Percentiles rank a stretch among this genome's conserved stretches.
phyloP scores from a whole-genome alignment of 768 basidiomycete genomes.

The Auricularia auricula-judae region DNA sequence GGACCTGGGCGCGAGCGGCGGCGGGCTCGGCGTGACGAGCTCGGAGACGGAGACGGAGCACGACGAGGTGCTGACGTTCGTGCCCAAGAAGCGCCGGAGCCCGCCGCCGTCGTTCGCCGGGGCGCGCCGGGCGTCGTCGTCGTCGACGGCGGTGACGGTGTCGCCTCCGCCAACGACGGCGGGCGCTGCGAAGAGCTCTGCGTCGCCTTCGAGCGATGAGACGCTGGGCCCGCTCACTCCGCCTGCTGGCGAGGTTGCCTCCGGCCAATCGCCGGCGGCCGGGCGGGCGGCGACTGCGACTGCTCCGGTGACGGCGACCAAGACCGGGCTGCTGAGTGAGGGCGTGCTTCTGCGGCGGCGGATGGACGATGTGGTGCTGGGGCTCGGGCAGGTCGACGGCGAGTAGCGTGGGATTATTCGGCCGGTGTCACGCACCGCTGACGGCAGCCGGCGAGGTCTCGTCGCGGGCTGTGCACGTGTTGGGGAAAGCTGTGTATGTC shows the following conservation, averaged over 20 bases:
- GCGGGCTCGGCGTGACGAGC: slow-evolving; percentile 29
- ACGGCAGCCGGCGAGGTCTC: background rate
- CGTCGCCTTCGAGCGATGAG: background rate
- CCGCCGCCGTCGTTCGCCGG: slow-evolving; percentile 10
- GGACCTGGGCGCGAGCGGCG: slow-evolving; percentile 17
- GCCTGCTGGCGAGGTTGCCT: background rate
- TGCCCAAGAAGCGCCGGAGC: slow-evolving; percentile 39
- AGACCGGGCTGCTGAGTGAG: slow-evolving; percentile 67
- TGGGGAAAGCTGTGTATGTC: background rate
- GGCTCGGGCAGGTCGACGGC: slow-evolving; percentile 16
- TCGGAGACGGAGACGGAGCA: slow-evolving; percentile 56
- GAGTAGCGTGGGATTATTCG: background rate
- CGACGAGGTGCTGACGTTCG: slow-evolving; percentile 47
- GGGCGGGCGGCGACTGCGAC: slow-evolving; percentile 23
- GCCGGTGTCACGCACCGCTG: background rate
- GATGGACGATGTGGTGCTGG: slow-evolving; percentile 29
- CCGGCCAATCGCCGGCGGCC: slow-evolving; percentile 6
- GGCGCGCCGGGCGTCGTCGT: background rate
- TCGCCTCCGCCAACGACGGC: slow-evolving; percentile 10
- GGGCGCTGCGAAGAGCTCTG: background rate
- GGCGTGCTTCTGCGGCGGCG: slow-evolving; percentile 49
- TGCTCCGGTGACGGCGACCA: slow-evolving; percentile 48
- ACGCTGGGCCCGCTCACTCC: background rate
- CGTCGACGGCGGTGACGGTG: background rate
- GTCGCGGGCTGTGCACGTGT: background rate